Base-by-base conservation (phyloP, 108 stramenopile species). In the Stephanodiscus minutulus region DNA sequence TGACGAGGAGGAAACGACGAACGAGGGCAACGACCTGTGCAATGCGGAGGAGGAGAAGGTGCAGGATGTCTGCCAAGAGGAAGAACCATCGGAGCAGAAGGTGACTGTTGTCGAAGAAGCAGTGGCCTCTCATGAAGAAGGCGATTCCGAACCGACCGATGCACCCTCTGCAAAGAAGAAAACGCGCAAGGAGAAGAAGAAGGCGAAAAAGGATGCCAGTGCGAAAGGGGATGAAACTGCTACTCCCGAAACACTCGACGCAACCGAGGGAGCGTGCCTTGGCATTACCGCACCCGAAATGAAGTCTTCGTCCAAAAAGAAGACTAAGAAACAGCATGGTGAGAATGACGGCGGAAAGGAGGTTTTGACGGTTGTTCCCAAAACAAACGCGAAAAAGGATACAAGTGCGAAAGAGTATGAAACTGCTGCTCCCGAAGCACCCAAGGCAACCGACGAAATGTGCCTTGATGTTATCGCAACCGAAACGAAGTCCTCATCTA, bases 121-220 rank as follows among this genome's bases (percentile, higher is more conserved):
- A 17, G 12, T 15, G 15, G 13, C 7, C 59, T 41, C 39, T 60
- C n/a, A 68, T 46, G 74, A 64, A 61, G 57, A 74, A 24, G 48
- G 61, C 12, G 63, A 59, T 24, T 54, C 70, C 20, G 47, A 65
- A 49, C 18, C 60, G 35, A n/a, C 58, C 11, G n/a, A 55, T 7
- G 50, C 70, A 70, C 41, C 67, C 47, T 76, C 72, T 46, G 80
- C 72, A 46, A 72, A 82, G 54, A 90, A 87, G 77, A 86, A 81
- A 33, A 74, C 75, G 20, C 71, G 66, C 57, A 72, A 79, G 43
- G 61, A 71, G 18, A 63, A 39, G 18, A 76, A 64, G 57, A 74
- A 76, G 17, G 10, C n/a, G 7, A 47, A 75, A 33, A 59, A 69
- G 9, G 66, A 67, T 13, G 25, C 46, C 18, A 58, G 33, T 49